Evolutionary conservation across 441 rosid genomes (phyloP).

Genomic region (Populus hybrid): DNA sequence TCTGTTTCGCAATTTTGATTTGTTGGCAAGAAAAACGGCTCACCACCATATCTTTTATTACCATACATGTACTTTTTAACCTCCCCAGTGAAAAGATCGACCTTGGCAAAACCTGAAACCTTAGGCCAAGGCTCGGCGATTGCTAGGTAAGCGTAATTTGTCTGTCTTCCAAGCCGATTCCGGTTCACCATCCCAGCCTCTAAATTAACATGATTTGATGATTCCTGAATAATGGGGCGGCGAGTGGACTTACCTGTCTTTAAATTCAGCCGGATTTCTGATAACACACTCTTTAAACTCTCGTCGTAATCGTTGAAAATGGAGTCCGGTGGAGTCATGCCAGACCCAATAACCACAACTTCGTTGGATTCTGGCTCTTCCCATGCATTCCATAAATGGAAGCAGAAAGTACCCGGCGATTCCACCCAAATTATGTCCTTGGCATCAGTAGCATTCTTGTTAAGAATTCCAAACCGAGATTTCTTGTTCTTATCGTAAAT

Average conservation of each 20-base stretch:
- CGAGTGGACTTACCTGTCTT: conserved; percentile 57
- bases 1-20: conserved; percentile 33
- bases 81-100: conserved; percentile 56
- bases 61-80: conserved; percentile 55
- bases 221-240: conserved; percentile 43
- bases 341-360: conserved; percentile 71
- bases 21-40: conserved; percentile 61
- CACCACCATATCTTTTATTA: conserved; percentile 55
- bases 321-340: conserved; percentile 80
- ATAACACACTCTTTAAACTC: conserved; percentile 46
- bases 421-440: conserved; percentile 60
- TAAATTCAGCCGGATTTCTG: conserved; percentile 65
- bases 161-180: conserved; percentile 57
- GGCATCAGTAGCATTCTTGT: conserved; percentile 40
- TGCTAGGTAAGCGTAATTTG: conserved; percentile 60
- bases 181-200: conserved; percentile 86
- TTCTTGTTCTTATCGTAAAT: conserved; percentile 53
- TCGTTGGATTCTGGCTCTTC: conserved; percentile 67
- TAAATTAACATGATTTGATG: conserved; percentile 47
- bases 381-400: conserved; percentile 86
- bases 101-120: conserved; percentile 73
- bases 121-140: conserved; percentile 86
- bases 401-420: conserved; percentile 63
- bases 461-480: conserved; percentile 58
- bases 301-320: conserved; percentile 75